phyloP scores from a whole-genome alignment of 2,329 filamentous ascomycete species.

The Pseudogymnoascus sp. region DNA sequence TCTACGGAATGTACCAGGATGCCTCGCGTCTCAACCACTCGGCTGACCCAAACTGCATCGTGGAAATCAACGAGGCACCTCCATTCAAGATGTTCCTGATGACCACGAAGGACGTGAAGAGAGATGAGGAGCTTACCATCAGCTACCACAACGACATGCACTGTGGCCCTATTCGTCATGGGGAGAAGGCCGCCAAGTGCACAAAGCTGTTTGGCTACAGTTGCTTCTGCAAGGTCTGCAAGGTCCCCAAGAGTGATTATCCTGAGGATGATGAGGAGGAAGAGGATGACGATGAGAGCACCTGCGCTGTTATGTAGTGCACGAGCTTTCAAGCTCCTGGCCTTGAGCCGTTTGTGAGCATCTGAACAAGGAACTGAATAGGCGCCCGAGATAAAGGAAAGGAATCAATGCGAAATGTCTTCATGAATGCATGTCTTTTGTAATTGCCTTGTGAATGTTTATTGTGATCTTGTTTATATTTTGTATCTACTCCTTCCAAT shows the following conservation, averaged over 20 bases:
- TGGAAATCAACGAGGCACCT: not conserved
- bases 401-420: not conserved
- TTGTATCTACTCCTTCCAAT: not conserved
- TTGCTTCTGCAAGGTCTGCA: slow-evolving; percentile 2
- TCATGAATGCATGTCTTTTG: not conserved
- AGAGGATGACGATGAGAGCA: not conserved
- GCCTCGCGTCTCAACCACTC: not conserved
- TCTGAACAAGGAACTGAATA: not conserved
- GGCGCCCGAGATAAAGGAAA: slow-evolving; percentile 1
- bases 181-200: not conserved
- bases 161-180: slow-evolving; percentile 1
- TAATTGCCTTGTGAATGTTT: not conserved
- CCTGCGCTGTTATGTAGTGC: not conserved
- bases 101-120: slow-evolving; percentile 4
- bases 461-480: not conserved
- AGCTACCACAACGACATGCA: not conserved
- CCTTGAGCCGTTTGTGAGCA: not conserved
- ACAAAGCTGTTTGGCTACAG: not conserved
- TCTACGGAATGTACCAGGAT: not conserved
- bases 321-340: not conserved
- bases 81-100: not conserved
- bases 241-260: not conserved
- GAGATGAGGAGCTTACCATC: not conserved
- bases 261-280: not conserved
- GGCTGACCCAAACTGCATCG: not conserved